Percentiles rank a stretch among this genome's conserved stretches.
phyloP scores from a whole-genome alignment of 257 asterid species.

The Agastache rugosa region DNA sequence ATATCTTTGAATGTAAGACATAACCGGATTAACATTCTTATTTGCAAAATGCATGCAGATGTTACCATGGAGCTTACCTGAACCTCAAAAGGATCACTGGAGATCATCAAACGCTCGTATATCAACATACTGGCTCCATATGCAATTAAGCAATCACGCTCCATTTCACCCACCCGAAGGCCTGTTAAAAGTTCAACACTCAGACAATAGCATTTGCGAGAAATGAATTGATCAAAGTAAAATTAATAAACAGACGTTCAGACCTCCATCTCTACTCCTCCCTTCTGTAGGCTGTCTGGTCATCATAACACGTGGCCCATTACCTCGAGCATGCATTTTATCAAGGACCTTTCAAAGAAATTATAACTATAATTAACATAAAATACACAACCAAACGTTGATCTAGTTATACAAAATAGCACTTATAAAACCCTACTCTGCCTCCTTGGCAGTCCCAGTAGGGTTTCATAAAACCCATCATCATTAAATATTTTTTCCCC shows the following conservation, averaged over 20 bases:
- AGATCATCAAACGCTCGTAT: slow-evolving; percentile 88
- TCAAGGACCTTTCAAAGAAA: slow-evolving; percentile 70
- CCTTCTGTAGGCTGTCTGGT: slow-evolving; percentile 99
- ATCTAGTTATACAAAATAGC: background rate
- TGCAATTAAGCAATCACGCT: slow-evolving; percentile 97
- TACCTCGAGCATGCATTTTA: slow-evolving; percentile 98
- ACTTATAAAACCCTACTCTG: background rate
- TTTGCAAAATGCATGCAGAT: background rate
- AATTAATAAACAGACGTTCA: slow-evolving; percentile 20
- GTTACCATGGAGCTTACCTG: slow-evolving; percentile 59
- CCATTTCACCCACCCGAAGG: slow-evolving; percentile 97
- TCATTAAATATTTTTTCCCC: background rate
- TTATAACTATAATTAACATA: slow-evolving; percentile 25
- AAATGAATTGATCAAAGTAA: background rate
- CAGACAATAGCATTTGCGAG: slow-evolving; percentile 23
- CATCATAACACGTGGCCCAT: slow-evolving; percentile 85
- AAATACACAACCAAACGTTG: background rate
- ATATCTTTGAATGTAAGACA: background rate
- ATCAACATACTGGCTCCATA: slow-evolving; percentile 96
- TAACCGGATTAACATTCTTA: background rate
- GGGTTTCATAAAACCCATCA: background rate
- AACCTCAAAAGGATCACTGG: slow-evolving; percentile 96
- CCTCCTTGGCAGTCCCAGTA: too few species aligned
- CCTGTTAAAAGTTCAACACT: slow-evolving; percentile 54
- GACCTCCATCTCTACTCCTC: slow-evolving; percentile 90